These are phyloP conservation scores for Globisporangium mamillatum DNA, from an alignment of 352 stramenopile species.

Conservation along the genomic window DNA sequence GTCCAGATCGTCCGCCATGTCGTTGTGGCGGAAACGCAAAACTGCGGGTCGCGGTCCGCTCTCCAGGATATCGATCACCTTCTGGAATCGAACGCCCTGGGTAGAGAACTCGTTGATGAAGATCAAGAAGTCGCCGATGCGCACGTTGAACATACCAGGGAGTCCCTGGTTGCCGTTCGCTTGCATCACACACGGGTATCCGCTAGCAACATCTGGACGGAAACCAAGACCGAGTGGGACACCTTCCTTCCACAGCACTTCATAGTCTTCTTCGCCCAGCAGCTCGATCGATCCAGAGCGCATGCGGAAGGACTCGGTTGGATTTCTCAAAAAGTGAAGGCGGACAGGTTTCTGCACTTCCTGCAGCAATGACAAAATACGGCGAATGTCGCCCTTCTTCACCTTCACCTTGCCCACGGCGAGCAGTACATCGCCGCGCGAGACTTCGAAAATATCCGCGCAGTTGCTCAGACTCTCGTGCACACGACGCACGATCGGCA, in stretches of 20 bases:
- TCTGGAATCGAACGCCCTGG: conserved; percentile 77
- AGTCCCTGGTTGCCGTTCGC: conserved; percentile 74
- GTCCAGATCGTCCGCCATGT: conserved; percentile 48
- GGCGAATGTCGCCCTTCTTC: conserved; percentile 78
- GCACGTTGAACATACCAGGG: conserved; percentile 86
- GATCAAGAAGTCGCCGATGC: conserved; percentile 69
- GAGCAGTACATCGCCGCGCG: conserved; percentile 72
- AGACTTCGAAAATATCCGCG: conserved; percentile 83
- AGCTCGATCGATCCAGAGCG: conserved; percentile 69
- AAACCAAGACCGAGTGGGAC: conserved; percentile 82
- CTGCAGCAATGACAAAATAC: conserved; percentile 71
- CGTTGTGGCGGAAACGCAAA: conserved; percentile 81
- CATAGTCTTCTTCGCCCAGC: conserved; percentile 83
- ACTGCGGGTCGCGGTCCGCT: conserved; percentile 72
- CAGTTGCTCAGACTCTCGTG: conserved; percentile 87
- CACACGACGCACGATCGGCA: conserved; percentile 85
- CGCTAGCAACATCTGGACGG: conserved; percentile 68
- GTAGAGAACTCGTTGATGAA: conserved; percentile 89
- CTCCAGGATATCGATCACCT: conserved; percentile 85
- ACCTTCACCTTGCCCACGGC: conserved; percentile 74
- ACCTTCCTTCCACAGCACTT: conserved; percentile 85
- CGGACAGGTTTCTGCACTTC: conserved; percentile 82
- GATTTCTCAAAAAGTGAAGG: conserved; percentile 71
- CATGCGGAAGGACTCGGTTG: conserved; percentile 65
- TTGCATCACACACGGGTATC: conserved; percentile 75